Evolutionary conservation across 805 yeast species (phyloP).

Genomic region (Komagataella phaffii): DNA sequence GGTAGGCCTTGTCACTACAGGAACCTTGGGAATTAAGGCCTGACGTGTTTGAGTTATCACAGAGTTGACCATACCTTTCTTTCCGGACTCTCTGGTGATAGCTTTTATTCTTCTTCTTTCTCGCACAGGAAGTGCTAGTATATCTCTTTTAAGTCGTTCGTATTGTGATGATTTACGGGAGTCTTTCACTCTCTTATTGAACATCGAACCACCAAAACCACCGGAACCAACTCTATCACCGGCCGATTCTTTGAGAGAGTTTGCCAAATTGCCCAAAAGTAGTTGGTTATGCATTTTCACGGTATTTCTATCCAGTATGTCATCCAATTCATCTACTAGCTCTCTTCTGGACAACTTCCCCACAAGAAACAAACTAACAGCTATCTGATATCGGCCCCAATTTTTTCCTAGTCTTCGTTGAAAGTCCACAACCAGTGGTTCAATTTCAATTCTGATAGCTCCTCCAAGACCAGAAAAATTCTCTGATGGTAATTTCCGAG

Average conservation of each 20-base stretch:
- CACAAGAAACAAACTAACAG: conserved; percentile 60
- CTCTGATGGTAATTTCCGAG: background rate
- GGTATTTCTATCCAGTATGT: conserved; percentile 36
- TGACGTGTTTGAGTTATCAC: conserved; percentile 58
- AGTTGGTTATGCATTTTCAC: conserved; percentile 71
- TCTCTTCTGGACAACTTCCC: conserved; percentile 75
- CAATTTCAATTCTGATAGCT: conserved; percentile 40
- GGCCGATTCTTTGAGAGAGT: conserved; percentile 68
- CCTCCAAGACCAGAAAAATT: background rate
- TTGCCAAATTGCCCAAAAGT: conserved; percentile 69
- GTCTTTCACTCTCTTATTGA: conserved; percentile 32
- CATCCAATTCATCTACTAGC: conserved; percentile 42
- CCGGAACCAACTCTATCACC: conserved; percentile 34
- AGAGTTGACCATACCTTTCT: conserved; percentile 59
- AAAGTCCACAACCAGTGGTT: conserved; percentile 54
- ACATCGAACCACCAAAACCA: conserved; percentile 37
- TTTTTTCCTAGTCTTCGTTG: conserved; percentile 59
- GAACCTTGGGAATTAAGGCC: conserved; percentile 71
- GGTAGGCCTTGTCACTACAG: conserved; percentile 43
- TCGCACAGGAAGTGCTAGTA: conserved; percentile 71
- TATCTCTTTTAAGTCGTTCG: conserved; percentile 72
- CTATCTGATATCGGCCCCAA: conserved; percentile 81
- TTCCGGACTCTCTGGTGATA: conserved; percentile 74
- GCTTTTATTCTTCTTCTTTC: conserved; percentile 79
- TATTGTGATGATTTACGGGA: conserved; percentile 54